Evolutionary conservation across 2,329 filamentous ascomycete species (phyloP), one percentile per base, ranked within the genome.

Genomic region (Fusarium luffae): DNA sequence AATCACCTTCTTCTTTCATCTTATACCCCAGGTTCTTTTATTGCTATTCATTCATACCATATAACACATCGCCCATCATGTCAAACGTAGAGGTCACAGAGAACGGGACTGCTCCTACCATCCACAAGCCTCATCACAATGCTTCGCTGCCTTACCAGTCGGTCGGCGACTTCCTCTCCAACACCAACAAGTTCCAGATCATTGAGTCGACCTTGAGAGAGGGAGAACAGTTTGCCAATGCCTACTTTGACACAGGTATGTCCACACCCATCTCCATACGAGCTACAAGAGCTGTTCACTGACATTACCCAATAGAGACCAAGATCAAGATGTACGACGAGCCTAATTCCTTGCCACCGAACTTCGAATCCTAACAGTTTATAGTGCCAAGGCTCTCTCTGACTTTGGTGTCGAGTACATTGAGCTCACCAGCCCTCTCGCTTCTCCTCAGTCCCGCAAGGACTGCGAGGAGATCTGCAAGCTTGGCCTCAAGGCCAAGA

Each of bases 401-500:
- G 63, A 93, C 32, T 97, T 97, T 75, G 93, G 73, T 10, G 66
- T 71, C 14, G 72, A 78, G 3, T 78, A 76, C 27, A 75, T 78
- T 16, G 94, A 97, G 82, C 85, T 98, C 75, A 98, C 94, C 63
- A 92, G 87, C 67, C 94, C 94, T 41, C 93, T 91, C 68, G 92
- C 94, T 18, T 44, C 50, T 37, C 58, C 62, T 18, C 93, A 97
- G 83, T 97, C 93, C 56, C 89, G 90, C 79, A 82, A 84, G 77
- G 95, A 98, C 83, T 97, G 93, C 81, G 91, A 96, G 83, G 90
- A 90, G 60, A 97, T 98, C 78, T 97, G 93, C 91, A 93, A 94
- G 86, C 91, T 98, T 56, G 94, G 94, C 70, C 89, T 98, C 81
- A 94, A 93, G 90, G 66, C 78, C 66, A 79, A 79, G 74, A 78